Conservation (phyloP, 768 basidiomycete genomes). For the Tulasnella sp. region DNA sequence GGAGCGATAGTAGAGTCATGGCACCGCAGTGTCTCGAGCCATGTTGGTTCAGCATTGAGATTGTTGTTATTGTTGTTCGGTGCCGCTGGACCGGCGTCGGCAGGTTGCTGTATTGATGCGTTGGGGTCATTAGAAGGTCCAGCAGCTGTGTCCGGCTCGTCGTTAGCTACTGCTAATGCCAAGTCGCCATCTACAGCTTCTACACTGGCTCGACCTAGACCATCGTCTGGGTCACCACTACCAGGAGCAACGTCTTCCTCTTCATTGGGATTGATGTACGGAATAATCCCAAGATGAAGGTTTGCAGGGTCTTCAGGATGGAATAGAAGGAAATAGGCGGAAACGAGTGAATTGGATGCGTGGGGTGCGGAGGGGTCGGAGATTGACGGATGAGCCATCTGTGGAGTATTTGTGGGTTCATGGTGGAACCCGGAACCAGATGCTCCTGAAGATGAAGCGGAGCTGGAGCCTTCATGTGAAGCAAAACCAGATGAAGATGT, state of each 20-base stretch:
- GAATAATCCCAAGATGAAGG: conserved; percentile 9
- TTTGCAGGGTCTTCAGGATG: conserved; percentile 5
- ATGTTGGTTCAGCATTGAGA: conserved; percentile 1
- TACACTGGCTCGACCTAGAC: too few relatives aligned
- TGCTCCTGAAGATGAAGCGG: too few relatives aligned
- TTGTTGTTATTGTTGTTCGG: background rate
- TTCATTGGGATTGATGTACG: background rate
- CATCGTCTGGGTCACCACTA: background rate
- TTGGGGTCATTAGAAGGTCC: too few relatives aligned
- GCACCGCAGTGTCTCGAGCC: conserved; percentile 10
- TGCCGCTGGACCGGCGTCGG: background rate
- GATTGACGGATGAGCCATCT: too few relatives aligned
- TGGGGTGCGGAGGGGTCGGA: conserved; percentile 3
- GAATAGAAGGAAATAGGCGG: conserved; percentile 9
- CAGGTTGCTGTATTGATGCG: too few relatives aligned
- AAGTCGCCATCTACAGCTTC: too few relatives aligned
- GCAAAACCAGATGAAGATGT: too few relatives aligned
- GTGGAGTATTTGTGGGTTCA: too few relatives aligned
- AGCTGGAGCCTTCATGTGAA: too few relatives aligned
- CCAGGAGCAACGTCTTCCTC: background rate
- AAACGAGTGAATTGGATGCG: conserved; percentile 6
- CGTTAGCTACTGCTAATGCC: too few relatives aligned
- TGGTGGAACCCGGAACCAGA: too few relatives aligned
- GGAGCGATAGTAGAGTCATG: background rate
- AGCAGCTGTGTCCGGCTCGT: too few relatives aligned